phyloP scores from a whole-genome alignment of 768 basidiomycete species.

The Lactarius sanguifluus region DNA sequence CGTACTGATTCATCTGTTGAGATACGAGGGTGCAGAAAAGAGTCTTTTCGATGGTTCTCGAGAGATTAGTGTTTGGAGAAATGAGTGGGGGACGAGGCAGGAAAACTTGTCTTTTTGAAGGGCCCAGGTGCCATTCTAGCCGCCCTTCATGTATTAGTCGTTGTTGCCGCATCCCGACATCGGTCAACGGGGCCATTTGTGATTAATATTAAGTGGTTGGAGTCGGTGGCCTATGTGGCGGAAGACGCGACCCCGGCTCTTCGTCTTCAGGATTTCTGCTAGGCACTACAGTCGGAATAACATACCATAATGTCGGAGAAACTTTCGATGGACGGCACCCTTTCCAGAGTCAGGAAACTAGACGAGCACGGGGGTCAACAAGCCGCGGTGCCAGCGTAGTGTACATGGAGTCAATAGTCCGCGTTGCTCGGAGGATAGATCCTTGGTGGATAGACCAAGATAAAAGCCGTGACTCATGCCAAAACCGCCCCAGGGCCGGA shows the following conservation, averaged over 20 bases:
- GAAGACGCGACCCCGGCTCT: not conserved
- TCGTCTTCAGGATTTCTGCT: not conserved
- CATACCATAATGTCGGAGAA: not conserved
- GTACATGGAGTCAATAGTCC: not conserved
- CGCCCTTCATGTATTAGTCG: not conserved
- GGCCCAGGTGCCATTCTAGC: not conserved
- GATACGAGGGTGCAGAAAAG: not conserved
- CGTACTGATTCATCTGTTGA: not conserved
- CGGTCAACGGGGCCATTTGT: not conserved
- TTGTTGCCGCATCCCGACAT: not conserved
- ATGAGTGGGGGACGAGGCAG: not conserved
- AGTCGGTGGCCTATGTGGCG: constrained; percentile 11
- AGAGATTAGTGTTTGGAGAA: not conserved
- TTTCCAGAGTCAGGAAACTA: not conserved
- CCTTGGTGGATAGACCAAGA: not conserved
- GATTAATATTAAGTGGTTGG: not conserved
- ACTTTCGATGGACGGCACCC: not conserved
- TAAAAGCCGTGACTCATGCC: not conserved
- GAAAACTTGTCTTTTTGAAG: constrained; percentile 1
- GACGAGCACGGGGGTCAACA: not conserved
- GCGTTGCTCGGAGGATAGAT: not conserved
- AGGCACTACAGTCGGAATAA: not conserved
- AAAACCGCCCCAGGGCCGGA: not conserved
- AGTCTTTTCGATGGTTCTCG: not conserved
- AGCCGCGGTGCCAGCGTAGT: not conserved